Evolutionary conservation across 1,284 basidiomycete species (phyloP), one percentile per base, ranked within the genome.

Genomic region (Ganoderma lucidum): DNA sequence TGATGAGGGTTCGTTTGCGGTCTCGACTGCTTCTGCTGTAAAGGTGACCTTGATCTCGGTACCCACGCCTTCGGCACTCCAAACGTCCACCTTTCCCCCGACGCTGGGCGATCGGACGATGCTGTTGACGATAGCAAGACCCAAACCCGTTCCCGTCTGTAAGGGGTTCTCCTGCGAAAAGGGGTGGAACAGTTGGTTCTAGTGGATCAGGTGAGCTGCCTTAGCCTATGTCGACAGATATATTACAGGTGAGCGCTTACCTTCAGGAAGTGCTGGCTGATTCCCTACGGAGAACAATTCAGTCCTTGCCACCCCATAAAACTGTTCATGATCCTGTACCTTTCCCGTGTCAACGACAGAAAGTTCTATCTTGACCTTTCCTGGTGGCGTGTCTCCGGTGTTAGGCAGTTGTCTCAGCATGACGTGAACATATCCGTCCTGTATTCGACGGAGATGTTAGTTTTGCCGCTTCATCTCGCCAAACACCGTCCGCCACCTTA

Each of bases 121-220:
- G 75, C 93, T 96, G 84, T 95, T 96, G 78, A 98, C 97, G 74
- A 99, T 99, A 30, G 97, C 96, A 30, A 98, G 89, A n/a, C 97
- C 97, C 2, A 99, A 87, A 19, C 97, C 97, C 0, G 97, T 99
- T 1, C 97, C 97, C 1, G 96, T 93, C 76, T 97, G 96, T 10
- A 96, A 79, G 1, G 95, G 93, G 75, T 96, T 96, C 80, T 95
- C 93, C 83, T 98, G 97, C 0, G 96, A 96, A 82, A 99, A 99
- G 0, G 97, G 97, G 76, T 98, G 96, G 83, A 98, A 99, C 2
- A 99, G 85, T 81, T 98, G 96, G 74, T 98, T 96, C 90, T 96
- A 53, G 76, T 30, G 76, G 28, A 51, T 41, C 44, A 19, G 63
- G 44, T 51, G 28, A 41, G 6, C 39, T 14, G n/a, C 59, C 37